phyloP scores from a whole-genome alignment of 2,329 filamentous ascomycete species.

The Venturiaceae sp. region DNA sequence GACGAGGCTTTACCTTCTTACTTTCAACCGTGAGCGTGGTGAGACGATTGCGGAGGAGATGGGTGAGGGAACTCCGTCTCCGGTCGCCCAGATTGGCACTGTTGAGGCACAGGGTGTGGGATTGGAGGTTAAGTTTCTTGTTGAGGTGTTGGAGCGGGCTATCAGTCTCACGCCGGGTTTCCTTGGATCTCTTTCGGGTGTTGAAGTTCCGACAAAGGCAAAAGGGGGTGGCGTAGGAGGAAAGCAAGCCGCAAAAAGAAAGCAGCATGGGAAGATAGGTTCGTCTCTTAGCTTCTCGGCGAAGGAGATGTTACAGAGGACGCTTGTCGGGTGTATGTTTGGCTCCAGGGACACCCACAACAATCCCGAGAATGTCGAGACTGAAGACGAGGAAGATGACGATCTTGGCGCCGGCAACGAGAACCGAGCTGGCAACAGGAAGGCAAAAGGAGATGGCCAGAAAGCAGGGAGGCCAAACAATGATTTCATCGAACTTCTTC shows the following conservation, averaged over 20 bases:
- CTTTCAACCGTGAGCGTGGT: constrained; percentile 2
- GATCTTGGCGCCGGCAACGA: constrained; percentile 9
- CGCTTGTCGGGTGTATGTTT: constrained; percentile 6
- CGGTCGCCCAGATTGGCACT: neutral
- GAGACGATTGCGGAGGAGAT: neutral
- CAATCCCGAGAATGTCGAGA: neutral
- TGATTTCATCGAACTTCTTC: constrained; percentile 30
- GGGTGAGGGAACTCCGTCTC: neutral
- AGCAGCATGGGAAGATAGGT: too few relatives aligned
- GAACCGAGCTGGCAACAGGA: too few relatives aligned
- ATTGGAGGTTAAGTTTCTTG: neutral
- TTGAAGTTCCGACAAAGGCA: neutral
- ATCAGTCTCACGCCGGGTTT: neutral
- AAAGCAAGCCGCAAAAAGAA: neutral
- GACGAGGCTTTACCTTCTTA: constrained; percentile 1
- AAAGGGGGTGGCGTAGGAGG: neutral
- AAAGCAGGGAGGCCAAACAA: too few relatives aligned
- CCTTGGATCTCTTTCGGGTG: neutral
- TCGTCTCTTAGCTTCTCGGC: neutral
- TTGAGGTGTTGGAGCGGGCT: neutral
- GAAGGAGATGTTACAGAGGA: constrained; percentile 3
- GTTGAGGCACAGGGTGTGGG: neutral
- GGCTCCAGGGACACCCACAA: too few relatives aligned
- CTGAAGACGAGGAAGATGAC: neutral
- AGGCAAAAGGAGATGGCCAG: too few relatives aligned